Conservation (phyloP, 805 yeast species). For the Candida peoriensis region DNA sequence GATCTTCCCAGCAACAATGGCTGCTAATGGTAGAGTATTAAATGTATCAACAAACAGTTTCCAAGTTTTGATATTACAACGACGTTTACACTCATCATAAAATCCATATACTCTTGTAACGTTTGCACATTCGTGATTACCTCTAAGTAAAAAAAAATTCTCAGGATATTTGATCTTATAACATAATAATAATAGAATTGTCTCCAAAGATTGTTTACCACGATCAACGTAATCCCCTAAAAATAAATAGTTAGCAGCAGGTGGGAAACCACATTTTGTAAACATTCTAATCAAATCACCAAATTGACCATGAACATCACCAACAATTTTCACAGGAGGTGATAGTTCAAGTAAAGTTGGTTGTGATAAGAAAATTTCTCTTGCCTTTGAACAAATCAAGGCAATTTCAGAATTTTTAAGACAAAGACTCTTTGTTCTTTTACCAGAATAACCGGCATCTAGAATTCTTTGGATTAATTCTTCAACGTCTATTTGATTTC, state of each 20-base stretch:
- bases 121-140: conserved; percentile 98
- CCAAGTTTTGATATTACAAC: conserved; percentile 98
- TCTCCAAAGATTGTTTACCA: conserved; percentile 95
- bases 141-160: conserved; percentile 92
- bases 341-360: conserved; percentile 82
- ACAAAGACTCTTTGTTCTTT: conserved; percentile 84
- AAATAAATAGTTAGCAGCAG: conserved; percentile 94
- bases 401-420: conserved; percentile 87
- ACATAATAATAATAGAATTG: conserved; percentile 88
- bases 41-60: conserved; percentile 97
- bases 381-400: conserved; percentile 76
- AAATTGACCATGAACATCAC: conserved; percentile 98
- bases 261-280: conserved; percentile 99
- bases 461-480: conserved; percentile 84
- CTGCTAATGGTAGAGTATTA: conserved; percentile 97
- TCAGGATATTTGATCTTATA: conserved; percentile 98
- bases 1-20: conserved; percentile 95
- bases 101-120: conserved; percentile 97
- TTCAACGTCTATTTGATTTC: conserved; percentile 54
- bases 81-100: conserved; percentile 97
- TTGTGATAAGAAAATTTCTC: conserved; percentile 85
- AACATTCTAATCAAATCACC: conserved; percentile 92
- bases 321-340: conserved; percentile 90
- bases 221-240: conserved; percentile 98
- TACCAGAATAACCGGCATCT: conserved; percentile 96